Evolutionary conservation across 192 early-diverging fungal species (phyloP), one percentile per base, ranked within the genome.

Genomic region (Backusella australiensis): DNA sequence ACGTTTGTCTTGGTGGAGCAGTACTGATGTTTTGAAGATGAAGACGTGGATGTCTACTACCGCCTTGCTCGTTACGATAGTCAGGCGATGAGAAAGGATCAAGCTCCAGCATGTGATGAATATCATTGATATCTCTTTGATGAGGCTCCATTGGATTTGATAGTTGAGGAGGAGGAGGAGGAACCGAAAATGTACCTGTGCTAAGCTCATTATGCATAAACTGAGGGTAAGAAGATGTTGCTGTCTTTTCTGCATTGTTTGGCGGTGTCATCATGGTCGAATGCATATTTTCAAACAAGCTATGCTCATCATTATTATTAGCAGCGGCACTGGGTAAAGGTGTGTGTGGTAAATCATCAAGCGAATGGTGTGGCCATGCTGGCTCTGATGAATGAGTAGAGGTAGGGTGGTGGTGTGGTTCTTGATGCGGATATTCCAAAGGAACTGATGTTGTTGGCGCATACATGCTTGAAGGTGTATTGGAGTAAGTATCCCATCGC

Each of bases 121-220:
- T 36, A 69, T 69, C 67, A 21, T 5, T 69, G 19, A 69, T 69
- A 69, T 69, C 67, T 69, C 34, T 38, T 67, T 67, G 66, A 67
- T 66, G 23, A 26, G 17, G 67, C 34, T 34, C 67, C 36, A 69
- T 36, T 69, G 67, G 36, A 69, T 69, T 36, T 69, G 56, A 63
- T 26, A 26, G 56, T 14, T n/a, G 53, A 9, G 19, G 53, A 39
- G 38, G 38, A 39, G 38, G 38, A 39, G 21, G 56, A 14, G 26
- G 56, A 29, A 63, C 56, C 21, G 56, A 29, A 63, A 63, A 63
- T 12, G 56, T 26, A 12, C 56, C 56, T 63, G 56, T 63, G 23
- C 56, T 63, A 63, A 63, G 56, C 56, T 63, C 56, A 29, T 26
- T 63, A 63, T 63, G 56, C 11, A 63, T 63, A 63, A 63, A 63